These are phyloP conservation scores for Silene noctiflora DNA, from an alignment of 179 eudicot genomes.

Conservation along the genomic window DNA sequence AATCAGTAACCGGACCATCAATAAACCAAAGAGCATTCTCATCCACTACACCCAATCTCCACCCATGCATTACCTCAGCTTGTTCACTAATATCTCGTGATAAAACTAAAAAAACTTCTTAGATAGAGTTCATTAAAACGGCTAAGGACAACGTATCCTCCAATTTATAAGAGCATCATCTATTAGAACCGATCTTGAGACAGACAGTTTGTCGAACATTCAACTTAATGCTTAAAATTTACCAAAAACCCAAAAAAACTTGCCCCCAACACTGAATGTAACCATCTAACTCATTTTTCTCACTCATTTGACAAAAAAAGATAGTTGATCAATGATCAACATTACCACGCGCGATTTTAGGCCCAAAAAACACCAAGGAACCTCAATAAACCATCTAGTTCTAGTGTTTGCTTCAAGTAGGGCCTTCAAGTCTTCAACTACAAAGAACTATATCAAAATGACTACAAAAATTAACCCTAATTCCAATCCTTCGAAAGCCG, in stretches of 20 bases:
- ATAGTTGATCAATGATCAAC: not conserved
- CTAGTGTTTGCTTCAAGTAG: not conserved
- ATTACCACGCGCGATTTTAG: not conserved
- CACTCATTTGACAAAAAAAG: not conserved
- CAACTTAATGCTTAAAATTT: not conserved
- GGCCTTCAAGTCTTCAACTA: not conserved
- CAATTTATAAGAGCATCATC: not conserved
- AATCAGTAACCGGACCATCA: not conserved
- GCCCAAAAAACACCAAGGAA: too few species aligned
- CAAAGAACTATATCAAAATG: not conserved
- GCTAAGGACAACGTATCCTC: not conserved
- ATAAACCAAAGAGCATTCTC: not conserved
- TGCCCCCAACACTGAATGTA: not conserved
- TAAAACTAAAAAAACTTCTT: not conserved
- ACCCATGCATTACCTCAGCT: slow-evolving; percentile 4
- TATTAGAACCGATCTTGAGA: not conserved
- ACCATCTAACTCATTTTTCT: not conserved
- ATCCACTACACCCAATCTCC: not conserved
- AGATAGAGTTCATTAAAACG: not conserved
- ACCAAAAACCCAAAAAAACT: not conserved
- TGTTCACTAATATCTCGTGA: not conserved
- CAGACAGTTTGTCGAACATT: not conserved
- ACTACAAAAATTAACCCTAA: not conserved
- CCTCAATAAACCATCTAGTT: too few species aligned
- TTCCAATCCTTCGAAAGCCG: not conserved